Conservation (phyloP, 805 yeast genomes). For the Myxozyma neglecta region DNA sequence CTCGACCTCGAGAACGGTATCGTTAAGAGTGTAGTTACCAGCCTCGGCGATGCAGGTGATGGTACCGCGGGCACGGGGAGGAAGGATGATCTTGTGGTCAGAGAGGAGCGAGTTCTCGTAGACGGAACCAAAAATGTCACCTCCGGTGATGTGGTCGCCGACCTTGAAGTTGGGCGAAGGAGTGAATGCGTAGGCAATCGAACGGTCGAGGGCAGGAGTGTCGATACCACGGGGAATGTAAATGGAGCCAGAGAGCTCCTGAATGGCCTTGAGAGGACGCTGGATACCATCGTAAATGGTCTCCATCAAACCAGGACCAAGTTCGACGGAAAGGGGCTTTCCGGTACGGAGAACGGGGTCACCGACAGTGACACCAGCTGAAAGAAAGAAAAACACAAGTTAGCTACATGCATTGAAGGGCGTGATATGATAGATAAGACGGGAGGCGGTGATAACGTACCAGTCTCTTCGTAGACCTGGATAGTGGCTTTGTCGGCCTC, state of each 20-base stretch:
- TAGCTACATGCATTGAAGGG: background rate
- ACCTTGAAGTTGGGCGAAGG: constrained; percentile 70
- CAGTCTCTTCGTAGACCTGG: constrained; percentile 97
- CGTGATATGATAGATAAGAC: too few species aligned
- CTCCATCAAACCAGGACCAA: constrained; percentile 99
- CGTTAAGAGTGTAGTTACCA: constrained; percentile 90
- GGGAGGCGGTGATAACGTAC: constrained; percentile 12
- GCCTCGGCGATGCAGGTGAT: constrained; percentile 83
- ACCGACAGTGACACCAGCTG: constrained; percentile 96
- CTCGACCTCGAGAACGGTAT: constrained; percentile 87
- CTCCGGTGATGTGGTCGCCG: constrained; percentile 98
- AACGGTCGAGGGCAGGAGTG: constrained; percentile 90
- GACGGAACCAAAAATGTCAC: constrained; percentile 92
- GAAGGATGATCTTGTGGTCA: constrained; percentile 91
- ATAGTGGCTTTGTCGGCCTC: constrained; percentile 96
- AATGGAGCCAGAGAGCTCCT: constrained; percentile 82
- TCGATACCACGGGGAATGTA: constrained; percentile 99
- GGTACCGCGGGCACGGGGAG: constrained; percentile 99
- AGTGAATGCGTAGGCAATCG: constrained; percentile 76
- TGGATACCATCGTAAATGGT: constrained; percentile 99
- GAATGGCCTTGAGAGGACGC: constrained; percentile 94
- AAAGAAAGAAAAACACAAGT: background rate
- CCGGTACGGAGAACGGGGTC: constrained; percentile 99
- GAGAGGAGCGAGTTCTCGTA: constrained; percentile 90
- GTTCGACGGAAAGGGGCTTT: constrained; percentile 96